phyloP scores from a whole-genome alignment of 371 early-diverging fungal genomes.

The Massospora cicadina region DNA sequence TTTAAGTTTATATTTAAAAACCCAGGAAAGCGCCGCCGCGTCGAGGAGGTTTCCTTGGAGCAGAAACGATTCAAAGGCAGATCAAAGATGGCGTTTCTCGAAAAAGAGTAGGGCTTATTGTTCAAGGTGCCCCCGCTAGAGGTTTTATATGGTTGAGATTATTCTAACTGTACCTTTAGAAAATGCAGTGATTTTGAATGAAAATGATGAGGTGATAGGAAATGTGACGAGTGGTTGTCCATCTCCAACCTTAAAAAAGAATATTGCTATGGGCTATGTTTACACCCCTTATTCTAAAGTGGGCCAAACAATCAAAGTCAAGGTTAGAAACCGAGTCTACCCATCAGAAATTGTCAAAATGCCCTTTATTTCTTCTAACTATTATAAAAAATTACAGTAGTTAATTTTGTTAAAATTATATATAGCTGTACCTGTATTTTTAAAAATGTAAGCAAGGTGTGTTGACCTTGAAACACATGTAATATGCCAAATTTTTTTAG shows the following conservation, averaged over 20 bases:
- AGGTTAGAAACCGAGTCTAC: conserved; percentile 69
- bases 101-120: conserved; percentile 76
- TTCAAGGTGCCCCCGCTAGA: conserved; percentile 92
- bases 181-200: conserved; percentile 47
- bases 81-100: conserved; percentile 61
- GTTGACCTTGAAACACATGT: no score
- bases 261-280: conserved; percentile 95
- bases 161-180: conserved; percentile 18
- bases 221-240: conserved; percentile 85
- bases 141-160: conserved; percentile 15
- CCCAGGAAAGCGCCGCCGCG: conserved; percentile 51
- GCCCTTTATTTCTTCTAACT: conserved; percentile 84
- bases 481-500: no score
- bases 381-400: conserved; percentile 29
- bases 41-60: conserved; percentile 89
- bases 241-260: conserved; percentile 80
- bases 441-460: no score
- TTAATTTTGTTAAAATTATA: no score
- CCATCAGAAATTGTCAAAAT: conserved; percentile 76
- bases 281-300: conserved; percentile 66
- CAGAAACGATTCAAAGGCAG: conserved; percentile 64
- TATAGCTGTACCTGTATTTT: no score
- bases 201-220: conserved; percentile 32
- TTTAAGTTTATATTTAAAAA: neutral
- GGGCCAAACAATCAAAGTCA: conserved; percentile 72